Evolutionary conservation across 2,329 filamentous ascomycete genomes (phyloP).

Genomic region (Trichophyton rubrum): DNA sequence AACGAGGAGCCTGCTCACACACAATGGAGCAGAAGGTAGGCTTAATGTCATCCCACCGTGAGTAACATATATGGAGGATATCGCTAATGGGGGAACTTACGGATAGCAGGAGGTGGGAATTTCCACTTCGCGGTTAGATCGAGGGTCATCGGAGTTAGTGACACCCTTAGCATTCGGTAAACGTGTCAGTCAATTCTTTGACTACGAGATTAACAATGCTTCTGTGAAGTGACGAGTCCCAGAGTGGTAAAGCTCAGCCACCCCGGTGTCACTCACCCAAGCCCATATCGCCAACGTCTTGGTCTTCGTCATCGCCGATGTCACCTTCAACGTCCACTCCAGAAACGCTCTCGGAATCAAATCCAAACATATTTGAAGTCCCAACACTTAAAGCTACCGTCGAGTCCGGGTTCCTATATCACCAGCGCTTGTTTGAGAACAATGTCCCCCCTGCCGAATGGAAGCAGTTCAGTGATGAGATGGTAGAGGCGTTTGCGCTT

Average conservation of each 20-base stretch:
- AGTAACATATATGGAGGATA: background rate
- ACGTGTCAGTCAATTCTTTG: background rate
- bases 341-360: background rate
- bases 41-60: background rate
- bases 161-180: background rate
- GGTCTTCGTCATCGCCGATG: background rate
- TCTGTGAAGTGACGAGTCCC: background rate
- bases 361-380: conserved; percentile 6
- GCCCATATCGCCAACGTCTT: background rate
- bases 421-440: conserved; percentile 9
- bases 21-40: background rate
- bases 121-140: background rate
- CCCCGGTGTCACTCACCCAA: background rate
- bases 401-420: conserved; percentile 9
- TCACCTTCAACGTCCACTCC: background rate
- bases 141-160: background rate
- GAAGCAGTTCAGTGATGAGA: conserved; percentile 9
- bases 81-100: background rate
- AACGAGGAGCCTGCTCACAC: background rate
- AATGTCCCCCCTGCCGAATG: conserved; percentile 9
- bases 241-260: background rate
- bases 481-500: conserved; percentile 6
- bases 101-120: background rate
- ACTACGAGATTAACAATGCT: background rate
- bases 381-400: conserved; percentile 3